These are phyloP conservation scores for Podospora pseudocomata DNA, from an alignment of 495 filamentous ascomycete species.

Conservation along the genomic window DNA sequence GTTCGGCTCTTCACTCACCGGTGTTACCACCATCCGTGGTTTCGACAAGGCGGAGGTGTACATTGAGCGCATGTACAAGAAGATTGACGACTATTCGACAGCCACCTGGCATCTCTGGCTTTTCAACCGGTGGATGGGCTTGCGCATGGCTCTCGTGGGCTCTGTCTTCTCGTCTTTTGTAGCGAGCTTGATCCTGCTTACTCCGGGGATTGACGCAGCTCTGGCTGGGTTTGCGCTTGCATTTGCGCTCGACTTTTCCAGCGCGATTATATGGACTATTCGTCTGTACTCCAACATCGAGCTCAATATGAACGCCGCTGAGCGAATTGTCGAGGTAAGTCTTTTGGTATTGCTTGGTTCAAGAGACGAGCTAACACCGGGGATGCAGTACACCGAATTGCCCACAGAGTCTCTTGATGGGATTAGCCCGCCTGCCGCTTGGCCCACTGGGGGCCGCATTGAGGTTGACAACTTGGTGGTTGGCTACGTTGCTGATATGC, in stretches of 20 bases:
- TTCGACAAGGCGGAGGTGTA: constrained; percentile 64
- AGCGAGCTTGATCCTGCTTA: constrained; percentile 59
- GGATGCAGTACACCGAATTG: constrained; percentile 57
- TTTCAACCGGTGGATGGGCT: constrained; percentile 71
- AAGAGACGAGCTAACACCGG: neutral
- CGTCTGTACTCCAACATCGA: constrained; percentile 64
- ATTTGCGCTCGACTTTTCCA: constrained; percentile 54
- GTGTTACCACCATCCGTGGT: constrained; percentile 71
- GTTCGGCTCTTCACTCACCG: constrained; percentile 65
- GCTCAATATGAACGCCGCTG: constrained; percentile 79
- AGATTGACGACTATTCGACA: constrained; percentile 61
- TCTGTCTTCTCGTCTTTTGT: constrained; percentile 65
- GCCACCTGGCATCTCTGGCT: constrained; percentile 66
- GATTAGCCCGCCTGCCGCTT: constrained; percentile 64
- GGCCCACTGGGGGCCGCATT: constrained; percentile 73
- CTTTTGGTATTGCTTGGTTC: neutral
- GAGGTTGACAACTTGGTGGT: constrained; percentile 72
- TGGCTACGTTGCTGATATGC: constrained; percentile 71
- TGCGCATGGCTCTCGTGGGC: constrained; percentile 66
- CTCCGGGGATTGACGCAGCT: constrained; percentile 63
- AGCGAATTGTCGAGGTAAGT: constrained; percentile 66
- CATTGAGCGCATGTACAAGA: constrained; percentile 60
- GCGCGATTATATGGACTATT: constrained; percentile 56
- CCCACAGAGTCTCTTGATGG: constrained; percentile 63
- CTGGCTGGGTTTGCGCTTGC: constrained; percentile 75